Conservation (phyloP, 352 stramenopile genomes). For the Phytophthora agathidicida region DNA sequence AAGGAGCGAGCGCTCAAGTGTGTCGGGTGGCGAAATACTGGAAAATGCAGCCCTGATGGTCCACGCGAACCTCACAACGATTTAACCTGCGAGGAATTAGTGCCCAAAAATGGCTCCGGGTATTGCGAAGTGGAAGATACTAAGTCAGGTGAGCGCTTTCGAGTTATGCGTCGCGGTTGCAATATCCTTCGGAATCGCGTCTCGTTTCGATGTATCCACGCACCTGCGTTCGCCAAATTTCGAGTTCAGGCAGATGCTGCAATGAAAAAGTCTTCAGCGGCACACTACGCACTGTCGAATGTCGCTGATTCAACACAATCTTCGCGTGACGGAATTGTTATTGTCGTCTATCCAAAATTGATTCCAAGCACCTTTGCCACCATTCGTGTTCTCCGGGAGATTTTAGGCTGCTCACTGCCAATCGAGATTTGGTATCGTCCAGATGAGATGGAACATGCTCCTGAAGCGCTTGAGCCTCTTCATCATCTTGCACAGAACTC, state of each 20-base stretch:
- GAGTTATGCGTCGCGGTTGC: slow-evolving; percentile 39
- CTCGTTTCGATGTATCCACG: slow-evolving; percentile 47
- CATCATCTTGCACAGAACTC: slow-evolving; percentile 20
- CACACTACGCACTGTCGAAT: not conserved
- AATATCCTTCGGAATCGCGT: slow-evolving; percentile 28
- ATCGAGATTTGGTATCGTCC: slow-evolving; percentile 68
- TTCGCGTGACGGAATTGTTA: slow-evolving; percentile 45
- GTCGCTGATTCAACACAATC: not conserved
- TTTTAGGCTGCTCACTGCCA: slow-evolving; percentile 42
- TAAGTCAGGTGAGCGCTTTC: slow-evolving; percentile 30
- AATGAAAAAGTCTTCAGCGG: not conserved
- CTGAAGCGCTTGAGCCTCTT: slow-evolving; percentile 15
- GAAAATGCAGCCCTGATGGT: slow-evolving; percentile 9
- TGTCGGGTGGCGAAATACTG: slow-evolving; percentile 27
- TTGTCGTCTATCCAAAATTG: slow-evolving; percentile 61
- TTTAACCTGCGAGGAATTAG: slow-evolving; percentile 17
- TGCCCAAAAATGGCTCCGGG: slow-evolving; percentile 27
- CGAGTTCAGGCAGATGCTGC: slow-evolving; percentile 25
- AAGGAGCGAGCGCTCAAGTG: slow-evolving; percentile 16
- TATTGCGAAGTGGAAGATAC: slow-evolving; percentile 33
- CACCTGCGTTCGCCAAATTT: slow-evolving; percentile 46
- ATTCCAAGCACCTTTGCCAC: slow-evolving; percentile 36
- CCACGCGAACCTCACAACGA: slow-evolving; percentile 20
- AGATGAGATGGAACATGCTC: slow-evolving; percentile 32
- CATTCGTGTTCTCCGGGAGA: slow-evolving; percentile 31